Base-by-base conservation (phyloP, 2,329 filamentous ascomycete species). In the Alternaria angustiovoidea region DNA sequence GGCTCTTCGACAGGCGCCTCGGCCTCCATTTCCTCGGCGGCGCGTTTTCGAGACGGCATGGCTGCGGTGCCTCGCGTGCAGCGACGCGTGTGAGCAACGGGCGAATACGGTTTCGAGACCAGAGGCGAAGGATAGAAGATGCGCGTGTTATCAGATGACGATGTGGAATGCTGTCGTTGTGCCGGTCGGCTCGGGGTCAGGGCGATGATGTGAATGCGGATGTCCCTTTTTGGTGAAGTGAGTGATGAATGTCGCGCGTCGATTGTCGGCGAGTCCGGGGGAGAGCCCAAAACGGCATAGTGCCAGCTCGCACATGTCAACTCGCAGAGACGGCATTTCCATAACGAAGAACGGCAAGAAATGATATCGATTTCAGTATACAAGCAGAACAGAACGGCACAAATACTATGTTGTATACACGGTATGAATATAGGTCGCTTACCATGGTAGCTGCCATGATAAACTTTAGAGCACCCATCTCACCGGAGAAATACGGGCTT, bases 21-120 rank as follows among this genome's bases (percentile, higher is more conserved):
- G 67, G 81, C 80, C 74, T 86, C 86, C 77, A 83, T 82, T 74
- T 87, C 85, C 70, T 84, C 84, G 73, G 83, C 68, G 41, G 62
- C 74, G 64, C 78, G 77, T 69, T 80, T 80, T 62, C 77, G 68
- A 34, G 78, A 71, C 41, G 71, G 73, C 77, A 79, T 79, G 63
- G 59, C 70, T 67, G 59, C 47, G 62, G 65, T 62, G 64, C 68
- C 68, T 71, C 67, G 69, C 66, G 55, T 58, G 66, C 57, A 71
- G 69, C 74, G 73, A 76, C 74, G 76, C 74, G 76, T 77, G 64
- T 53, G 57, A 61, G 43, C 46, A 41, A 36, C 46, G 51, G 46
- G 42, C 38, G 51, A 22, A 32, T 20, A 26, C 14, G 39, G 18
- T 18, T 22, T 41, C 34, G 30, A 39, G 32, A n/a, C 16, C 24